Percentiles rank a stretch among this genome's conserved stretches.
phyloP scores from a whole-genome alignment of 805 yeast species.

The Maudiozyma pseudohumilis region DNA sequence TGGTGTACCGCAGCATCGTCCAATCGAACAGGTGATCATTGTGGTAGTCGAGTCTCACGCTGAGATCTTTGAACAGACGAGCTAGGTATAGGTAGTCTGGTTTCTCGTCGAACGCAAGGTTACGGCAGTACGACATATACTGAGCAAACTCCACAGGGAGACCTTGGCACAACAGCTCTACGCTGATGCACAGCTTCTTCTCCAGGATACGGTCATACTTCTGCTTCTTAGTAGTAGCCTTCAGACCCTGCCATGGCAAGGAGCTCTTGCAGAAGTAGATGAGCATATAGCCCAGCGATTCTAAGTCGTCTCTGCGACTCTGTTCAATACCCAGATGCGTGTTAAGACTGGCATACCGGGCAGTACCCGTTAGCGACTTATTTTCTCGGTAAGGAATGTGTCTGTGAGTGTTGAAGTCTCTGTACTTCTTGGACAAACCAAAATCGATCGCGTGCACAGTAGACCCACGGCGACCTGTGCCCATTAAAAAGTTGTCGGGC shows the following conservation, averaged over 20 bases:
- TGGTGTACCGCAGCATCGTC: conserved; percentile 50
- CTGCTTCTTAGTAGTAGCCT: conserved; percentile 94
- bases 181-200: conserved; percentile 82
- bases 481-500: conserved; percentile 77
- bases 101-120: conserved; percentile 87
- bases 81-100: conserved; percentile 90
- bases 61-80: conserved; percentile 79
- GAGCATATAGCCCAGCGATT: conserved; percentile 86
- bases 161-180: conserved; percentile 80
- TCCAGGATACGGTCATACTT: conserved; percentile 95
- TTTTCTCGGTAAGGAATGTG: conserved; percentile 96
- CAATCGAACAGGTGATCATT: conserved; percentile 95
- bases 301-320: conserved; percentile 92
- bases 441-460: conserved; percentile 92
- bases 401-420: conserved; percentile 88
- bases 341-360: conserved; percentile 89
- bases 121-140: conserved; percentile 80
- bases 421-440: conserved; percentile 85
- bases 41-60: conserved; percentile 76
- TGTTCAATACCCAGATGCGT: conserved; percentile 97
- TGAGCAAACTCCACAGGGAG: conserved; percentile 84
- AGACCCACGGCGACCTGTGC: conserved; percentile 89
- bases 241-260: conserved; percentile 97
- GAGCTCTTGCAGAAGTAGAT: conserved; percentile 93
- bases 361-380: conserved; percentile 94